Evolutionary conservation across 2,329 filamentous ascomycete genomes (phyloP).

Genomic region (Alternaria brassicicola): DNA sequence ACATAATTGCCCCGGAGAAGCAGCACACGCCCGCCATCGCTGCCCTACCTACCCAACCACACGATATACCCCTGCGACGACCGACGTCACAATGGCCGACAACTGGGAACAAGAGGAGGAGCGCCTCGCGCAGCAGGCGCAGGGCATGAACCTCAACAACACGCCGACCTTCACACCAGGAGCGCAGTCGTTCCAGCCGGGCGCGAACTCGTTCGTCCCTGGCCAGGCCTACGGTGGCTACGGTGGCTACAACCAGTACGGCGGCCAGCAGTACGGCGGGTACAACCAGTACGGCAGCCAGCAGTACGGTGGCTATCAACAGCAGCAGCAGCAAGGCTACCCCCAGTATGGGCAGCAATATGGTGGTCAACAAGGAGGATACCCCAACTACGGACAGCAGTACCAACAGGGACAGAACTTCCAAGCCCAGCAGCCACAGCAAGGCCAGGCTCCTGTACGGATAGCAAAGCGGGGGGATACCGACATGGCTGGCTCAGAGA

Average conservation of each 20-base stretch:
- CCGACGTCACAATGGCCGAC: conserved; percentile 70
- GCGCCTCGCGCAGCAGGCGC: conserved; percentile 72
- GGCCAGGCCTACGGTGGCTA: conserved; percentile 56
- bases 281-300: conserved; percentile 63
- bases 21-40: background rate
- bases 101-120: conserved; percentile 94
- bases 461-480: conserved; percentile 67
- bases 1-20: background rate
- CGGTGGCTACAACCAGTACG: conserved; percentile 64
- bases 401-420: conserved; percentile 43
- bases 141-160: conserved; percentile 44
- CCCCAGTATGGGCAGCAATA: conserved; percentile 51
- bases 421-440: conserved; percentile 50
- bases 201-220: conserved; percentile 13
- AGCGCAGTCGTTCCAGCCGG: conserved; percentile 17
- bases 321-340: conserved; percentile 54
- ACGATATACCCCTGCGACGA: conserved; percentile 6
- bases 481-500: conserved; percentile 56
- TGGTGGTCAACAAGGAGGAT: conserved; percentile 46
- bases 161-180: conserved; percentile 21
- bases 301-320: conserved; percentile 48
- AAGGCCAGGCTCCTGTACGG: conserved; percentile 60
- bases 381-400: conserved; percentile 17
- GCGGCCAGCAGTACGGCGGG: conserved; percentile 50
- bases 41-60: conserved; percentile 8